phyloP scores from a whole-genome alignment of 352 stramenopile genomes.

The Phytophthora sansomeana region DNA sequence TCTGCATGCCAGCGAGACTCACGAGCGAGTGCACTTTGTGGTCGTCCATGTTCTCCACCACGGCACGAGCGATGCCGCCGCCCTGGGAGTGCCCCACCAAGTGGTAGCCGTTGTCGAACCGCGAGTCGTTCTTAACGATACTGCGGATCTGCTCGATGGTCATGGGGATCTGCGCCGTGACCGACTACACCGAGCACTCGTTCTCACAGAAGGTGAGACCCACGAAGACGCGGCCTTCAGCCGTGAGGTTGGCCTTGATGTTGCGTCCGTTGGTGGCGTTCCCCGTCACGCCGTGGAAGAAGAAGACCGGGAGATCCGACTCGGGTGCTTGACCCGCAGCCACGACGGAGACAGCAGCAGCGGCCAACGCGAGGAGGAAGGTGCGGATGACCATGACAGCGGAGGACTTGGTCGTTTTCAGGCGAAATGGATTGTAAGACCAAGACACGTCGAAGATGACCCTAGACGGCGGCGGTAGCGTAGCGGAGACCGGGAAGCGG shows the following conservation, averaged over 20 bases:
- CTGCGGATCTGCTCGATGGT: constrained; percentile 56
- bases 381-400: constrained; percentile 23
- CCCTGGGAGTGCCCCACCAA: constrained; percentile 62
- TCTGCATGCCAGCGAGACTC: constrained; percentile 55
- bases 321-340: constrained; percentile 11
- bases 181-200: constrained; percentile 41
- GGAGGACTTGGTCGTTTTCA: no score
- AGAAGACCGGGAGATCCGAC: constrained; percentile 48
- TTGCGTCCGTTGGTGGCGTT: constrained; percentile 25
- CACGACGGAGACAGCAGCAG: constrained; percentile 2
- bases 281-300: constrained; percentile 56
- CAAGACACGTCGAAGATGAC: background rate
- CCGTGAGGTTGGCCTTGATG: constrained; percentile 44
- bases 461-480: background rate
- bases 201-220: constrained; percentile 49
- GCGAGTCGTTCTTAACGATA: constrained; percentile 40
- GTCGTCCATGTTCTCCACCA: constrained; percentile 66
- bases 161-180: constrained; percentile 50
- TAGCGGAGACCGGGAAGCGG: constrained; percentile 17
- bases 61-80: constrained; percentile 45
- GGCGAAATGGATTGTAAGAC: constrained; percentile 25
- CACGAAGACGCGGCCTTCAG: constrained; percentile 42
- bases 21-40: constrained; percentile 56
- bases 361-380: constrained; percentile 21
- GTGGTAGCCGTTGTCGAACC: constrained; percentile 52